Percentiles rank a stretch among this genome's conserved stretches.
Conservation (phyloP, 805 yeast genomes). For the Pichia nakasei region DNA sequence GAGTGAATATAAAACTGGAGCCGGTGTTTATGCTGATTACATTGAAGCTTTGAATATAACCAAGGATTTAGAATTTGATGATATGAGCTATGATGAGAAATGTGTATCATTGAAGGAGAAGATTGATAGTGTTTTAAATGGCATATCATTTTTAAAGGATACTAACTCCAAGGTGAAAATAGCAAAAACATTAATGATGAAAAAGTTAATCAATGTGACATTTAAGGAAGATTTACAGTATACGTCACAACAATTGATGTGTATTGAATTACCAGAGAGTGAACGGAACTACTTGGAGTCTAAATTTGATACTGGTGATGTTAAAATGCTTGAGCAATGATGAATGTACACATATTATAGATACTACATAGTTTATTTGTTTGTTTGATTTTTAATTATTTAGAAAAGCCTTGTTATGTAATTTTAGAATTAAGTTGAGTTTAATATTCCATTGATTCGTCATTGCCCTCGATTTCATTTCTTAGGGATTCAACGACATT, state of each 20-base stretch:
- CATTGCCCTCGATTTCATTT: slow-evolving; percentile 6
- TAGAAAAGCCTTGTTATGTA: not conserved
- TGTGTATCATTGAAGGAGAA: slow-evolving; percentile 13
- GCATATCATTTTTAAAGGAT: slow-evolving; percentile 35
- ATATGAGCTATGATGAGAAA: slow-evolving; percentile 9
- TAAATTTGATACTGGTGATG: not conserved
- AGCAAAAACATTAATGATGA: slow-evolving; percentile 47
- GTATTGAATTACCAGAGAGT: slow-evolving; percentile 38
- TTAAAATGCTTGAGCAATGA: not conserved
- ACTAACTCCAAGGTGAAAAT: slow-evolving; percentile 32
- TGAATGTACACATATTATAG: not conserved
- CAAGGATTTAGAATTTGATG: not conserved
- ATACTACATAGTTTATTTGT: too few relatives aligned
- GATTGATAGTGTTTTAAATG: slow-evolving; percentile 35
- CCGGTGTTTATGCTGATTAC: slow-evolving; percentile 49
- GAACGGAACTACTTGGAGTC: slow-evolving; percentile 29
- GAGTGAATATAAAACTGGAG: slow-evolving; percentile 47
- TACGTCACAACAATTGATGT: slow-evolving; percentile 27
- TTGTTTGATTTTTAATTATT: not conserved
- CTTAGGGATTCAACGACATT: slow-evolving; percentile 57
- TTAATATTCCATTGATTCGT: not conserved
- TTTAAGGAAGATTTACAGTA: slow-evolving; percentile 23
- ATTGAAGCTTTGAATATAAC: slow-evolving; percentile 24
- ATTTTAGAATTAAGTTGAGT: not conserved
- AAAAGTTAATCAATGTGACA: slow-evolving; percentile 35